Percentiles rank a stretch among this genome's conserved stretches.
These are phyloP conservation scores for Paraleonurus japonicus DNA, from an alignment of 257 asterid genomes.

Conservation along the genomic window DNA sequence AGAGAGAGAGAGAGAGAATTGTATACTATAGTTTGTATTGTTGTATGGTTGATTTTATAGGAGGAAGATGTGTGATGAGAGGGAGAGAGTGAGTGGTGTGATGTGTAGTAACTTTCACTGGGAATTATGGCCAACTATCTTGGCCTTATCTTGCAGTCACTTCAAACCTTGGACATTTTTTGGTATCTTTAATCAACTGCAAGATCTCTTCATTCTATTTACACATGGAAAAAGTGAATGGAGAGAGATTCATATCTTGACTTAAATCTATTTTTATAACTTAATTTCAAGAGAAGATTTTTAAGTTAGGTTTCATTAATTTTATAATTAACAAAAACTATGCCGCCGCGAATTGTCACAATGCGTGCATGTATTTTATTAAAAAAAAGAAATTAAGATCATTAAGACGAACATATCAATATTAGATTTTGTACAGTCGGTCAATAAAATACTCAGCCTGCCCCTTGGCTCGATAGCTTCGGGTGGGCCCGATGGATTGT, in stretches of 20 bases:
- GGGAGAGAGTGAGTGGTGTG: conserved; percentile 32
- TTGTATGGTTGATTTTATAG: not conserved
- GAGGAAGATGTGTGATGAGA: too few relatives aligned
- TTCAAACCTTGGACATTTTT: conserved; percentile 27
- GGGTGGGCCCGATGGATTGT: too few relatives aligned
- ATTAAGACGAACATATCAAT: not conserved
- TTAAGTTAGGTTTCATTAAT: not conserved
- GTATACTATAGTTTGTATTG: not conserved
- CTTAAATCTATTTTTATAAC: not conserved
- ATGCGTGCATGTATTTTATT: too few relatives aligned
- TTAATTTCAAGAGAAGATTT: not conserved
- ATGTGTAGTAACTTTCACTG: too few relatives aligned
- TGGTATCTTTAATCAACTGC: conserved; percentile 21
- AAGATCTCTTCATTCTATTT: conserved; percentile 13
- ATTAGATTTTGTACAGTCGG: not conserved
- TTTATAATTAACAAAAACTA: not conserved
- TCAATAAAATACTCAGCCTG: too few relatives aligned
- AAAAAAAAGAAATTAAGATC: too few relatives aligned
- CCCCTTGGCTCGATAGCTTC: not conserved
- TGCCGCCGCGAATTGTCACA: too few relatives aligned
- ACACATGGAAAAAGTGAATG: not conserved
- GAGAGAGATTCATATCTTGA: not conserved
- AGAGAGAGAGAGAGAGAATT: not conserved
- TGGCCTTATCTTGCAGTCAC: conserved; percentile 54
- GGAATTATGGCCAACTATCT: conserved; percentile 36